Percentiles rank a stretch among this genome's conserved stretches.
Conservation (phyloP, 495 filamentous ascomycete species). For the Trichocladium uniseriatum region DNA sequence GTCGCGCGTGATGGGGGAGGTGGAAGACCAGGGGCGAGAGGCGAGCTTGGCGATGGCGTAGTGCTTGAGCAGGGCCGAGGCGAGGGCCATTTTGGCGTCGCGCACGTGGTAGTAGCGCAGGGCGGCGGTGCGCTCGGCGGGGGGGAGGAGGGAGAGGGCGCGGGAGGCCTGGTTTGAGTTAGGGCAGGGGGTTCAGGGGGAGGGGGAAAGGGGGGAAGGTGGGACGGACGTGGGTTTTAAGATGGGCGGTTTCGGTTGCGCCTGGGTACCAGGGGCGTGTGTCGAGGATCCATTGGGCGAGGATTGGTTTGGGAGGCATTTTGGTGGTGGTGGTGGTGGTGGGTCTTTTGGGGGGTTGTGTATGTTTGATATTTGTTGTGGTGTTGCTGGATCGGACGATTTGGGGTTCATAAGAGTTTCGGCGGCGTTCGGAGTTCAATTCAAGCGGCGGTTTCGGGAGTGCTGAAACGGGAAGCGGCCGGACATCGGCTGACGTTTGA, state of each 20-base stretch:
- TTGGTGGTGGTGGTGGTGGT: not conserved
- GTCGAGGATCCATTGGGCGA: conserved; percentile 42
- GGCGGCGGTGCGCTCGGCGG: conserved; percentile 41
- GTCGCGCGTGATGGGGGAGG: conserved; percentile 44
- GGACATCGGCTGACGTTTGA: not conserved
- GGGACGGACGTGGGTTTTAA: conserved; percentile 31
- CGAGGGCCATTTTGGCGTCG: conserved; percentile 62
- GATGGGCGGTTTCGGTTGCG: conserved; percentile 31
- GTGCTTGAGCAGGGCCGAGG: conserved; percentile 72
- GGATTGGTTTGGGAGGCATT: conserved; percentile 8
- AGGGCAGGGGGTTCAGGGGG: not conserved
- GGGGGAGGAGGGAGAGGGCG: conserved; percentile 48
- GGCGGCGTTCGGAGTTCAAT: not conserved
- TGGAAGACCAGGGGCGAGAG: conserved; percentile 50
- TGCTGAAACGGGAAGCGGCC: not conserved
- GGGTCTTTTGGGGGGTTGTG: not conserved
- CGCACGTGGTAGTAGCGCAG: conserved; percentile 49
- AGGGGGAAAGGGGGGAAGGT: not conserved
- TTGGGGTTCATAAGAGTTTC: not conserved
- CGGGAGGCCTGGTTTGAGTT: conserved; percentile 36
- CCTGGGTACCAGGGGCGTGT: conserved; percentile 36
- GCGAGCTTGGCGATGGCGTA: conserved; percentile 55
- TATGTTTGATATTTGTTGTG: not conserved
- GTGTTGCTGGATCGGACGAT: not conserved
- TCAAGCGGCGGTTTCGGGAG: too few relatives aligned